Evolutionary conservation across 345 rosid species (phyloP).

Genomic region (Salix udensis): DNA sequence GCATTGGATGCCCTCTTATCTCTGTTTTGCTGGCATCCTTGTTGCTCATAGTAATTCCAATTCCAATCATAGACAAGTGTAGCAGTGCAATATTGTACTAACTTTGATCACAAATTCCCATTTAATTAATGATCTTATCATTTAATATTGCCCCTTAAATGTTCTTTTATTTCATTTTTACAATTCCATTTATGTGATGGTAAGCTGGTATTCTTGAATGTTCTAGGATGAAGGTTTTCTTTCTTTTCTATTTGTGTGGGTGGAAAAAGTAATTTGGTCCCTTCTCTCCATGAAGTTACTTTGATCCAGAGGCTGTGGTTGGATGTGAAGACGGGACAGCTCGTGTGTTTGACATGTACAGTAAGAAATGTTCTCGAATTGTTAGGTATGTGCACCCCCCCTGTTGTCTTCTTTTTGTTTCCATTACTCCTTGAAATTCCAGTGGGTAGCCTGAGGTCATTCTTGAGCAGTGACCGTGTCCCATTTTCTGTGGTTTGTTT

Average conservation of each 20-base stretch:
- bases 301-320: slow-evolving; percentile 87
- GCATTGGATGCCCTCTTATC: too few relatives aligned
- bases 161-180: not conserved
- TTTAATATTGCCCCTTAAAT: not conserved
- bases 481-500: not conserved
- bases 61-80: too few relatives aligned
- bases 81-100: too few relatives aligned
- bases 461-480: too few relatives aligned
- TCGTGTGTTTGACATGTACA: slow-evolving; percentile 90
- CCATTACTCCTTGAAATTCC: not conserved
- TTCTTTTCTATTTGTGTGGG: not conserved
- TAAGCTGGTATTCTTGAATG: not conserved
- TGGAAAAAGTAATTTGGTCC: slow-evolving; percentile 6
- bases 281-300: slow-evolving; percentile 44
- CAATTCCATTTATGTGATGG: not conserved
- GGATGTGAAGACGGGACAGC: slow-evolving; percentile 94
- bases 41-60: too few relatives aligned
- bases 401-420: not conserved
- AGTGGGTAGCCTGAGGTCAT: not conserved
- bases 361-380: slow-evolving; percentile 73
- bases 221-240: not conserved
- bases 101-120: too few relatives aligned
- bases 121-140: too few relatives aligned
- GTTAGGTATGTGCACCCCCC: slow-evolving; percentile 40
- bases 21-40: too few relatives aligned